Evolutionary conservation across 257 asterid genomes (phyloP), one percentile per base, ranked within the genome.

Genomic region (Parsonsia alboflavescens): DNA sequence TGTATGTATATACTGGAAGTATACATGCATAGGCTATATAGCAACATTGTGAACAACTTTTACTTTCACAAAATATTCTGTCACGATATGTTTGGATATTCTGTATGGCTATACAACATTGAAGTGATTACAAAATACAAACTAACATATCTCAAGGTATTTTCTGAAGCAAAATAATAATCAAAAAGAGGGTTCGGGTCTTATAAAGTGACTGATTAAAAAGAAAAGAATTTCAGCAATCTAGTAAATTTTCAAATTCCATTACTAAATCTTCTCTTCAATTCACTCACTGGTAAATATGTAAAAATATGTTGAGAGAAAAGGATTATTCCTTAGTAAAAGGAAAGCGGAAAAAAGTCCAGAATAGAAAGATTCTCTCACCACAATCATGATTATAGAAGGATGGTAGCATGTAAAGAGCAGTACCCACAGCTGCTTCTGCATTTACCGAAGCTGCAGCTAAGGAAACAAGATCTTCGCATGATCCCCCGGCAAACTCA

Each of bases 351-450:
- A 13, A 70, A 45, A 71, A 66, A 72, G 67, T 57, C 65, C 50
- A 65, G 70, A 70, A 71, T 73, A 80, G 66, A 64, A 57, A 69
- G 73, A 71, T 70, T 72, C 82, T 72, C 82, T 85, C 81, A 93
- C 98, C 98, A 75, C 96, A 93, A 71, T 89, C 90, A 49, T 93
- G 98, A 83, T 93, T 93, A 85, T 93, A 93, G 78, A 93, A 85
- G 76, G 96, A 87, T 11, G 96, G 91, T 81, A 93, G 91, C 85
- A 93, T 79, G 78, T 91, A 93, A 69, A 89, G 83, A 56, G 91
- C 92, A 86, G 87, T 93, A 74, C 98, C 98, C 71, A 89, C 96
- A 79, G 91, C 96, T 83, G 88, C 86, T 78, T 87, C 97, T 68
- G 92, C 92, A 73, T 87, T 88, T 70, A 91, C 92, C 17, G 85